A percentile compares a stretch with the other conserved stretches of the same genome.
Conservation (phyloP, 2,329 filamentous ascomycete genomes). For the Orbilia blumenaviensis region DNA sequence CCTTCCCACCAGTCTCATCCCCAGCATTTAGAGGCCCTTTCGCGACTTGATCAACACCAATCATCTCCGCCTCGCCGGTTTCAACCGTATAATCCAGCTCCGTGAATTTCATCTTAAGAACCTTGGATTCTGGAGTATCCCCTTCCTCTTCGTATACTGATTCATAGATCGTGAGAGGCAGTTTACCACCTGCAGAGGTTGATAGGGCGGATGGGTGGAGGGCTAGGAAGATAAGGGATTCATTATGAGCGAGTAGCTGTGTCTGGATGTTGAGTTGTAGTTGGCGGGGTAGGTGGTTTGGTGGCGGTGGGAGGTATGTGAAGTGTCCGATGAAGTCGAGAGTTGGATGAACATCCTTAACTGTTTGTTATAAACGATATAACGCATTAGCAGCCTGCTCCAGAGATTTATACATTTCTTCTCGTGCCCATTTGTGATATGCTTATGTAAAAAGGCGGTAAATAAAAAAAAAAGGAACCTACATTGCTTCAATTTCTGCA, state of each 20-base stretch:
- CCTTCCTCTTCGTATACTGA: constrained; percentile 76
- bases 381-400: not conserved
- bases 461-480: constrained; percentile 59
- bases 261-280: constrained; percentile 69
- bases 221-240: constrained; percentile 84
- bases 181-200: constrained; percentile 67
- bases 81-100: constrained; percentile 88
- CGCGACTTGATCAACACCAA: constrained; percentile 92
- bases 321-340: constrained; percentile 94
- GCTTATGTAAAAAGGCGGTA: not conserved
- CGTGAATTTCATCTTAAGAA: constrained; percentile 74
- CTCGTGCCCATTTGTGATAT: no score
- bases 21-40: constrained; percentile 79
- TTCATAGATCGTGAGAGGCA: constrained; percentile 92
- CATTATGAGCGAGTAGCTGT: constrained; percentile 78
- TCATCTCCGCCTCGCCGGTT: constrained; percentile 97
- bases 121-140: constrained; percentile 61
- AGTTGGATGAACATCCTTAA: constrained; percentile 85
- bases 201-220: constrained; percentile 74
- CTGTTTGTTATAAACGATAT: constrained; percentile 63
- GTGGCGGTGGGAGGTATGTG: constrained; percentile 74
- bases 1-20: constrained; percentile 56
- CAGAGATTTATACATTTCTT: no score
- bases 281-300: constrained; percentile 66
- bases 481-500: constrained; percentile 84